These are phyloP conservation scores for Calophaca sinica DNA, from an alignment of 306 rosid species.

Conservation along the genomic window DNA sequence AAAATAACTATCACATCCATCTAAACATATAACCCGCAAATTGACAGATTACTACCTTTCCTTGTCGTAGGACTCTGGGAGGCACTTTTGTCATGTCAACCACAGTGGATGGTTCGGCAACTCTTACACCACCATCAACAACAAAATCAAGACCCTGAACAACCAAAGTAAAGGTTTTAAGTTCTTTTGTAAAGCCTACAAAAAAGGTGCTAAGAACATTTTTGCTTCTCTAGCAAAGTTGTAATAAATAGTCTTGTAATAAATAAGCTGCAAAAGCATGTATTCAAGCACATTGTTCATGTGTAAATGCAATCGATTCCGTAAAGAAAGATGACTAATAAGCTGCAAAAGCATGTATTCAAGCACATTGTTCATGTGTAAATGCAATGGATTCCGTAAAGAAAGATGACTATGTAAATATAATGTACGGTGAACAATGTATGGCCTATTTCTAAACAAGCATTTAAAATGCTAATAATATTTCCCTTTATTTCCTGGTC, in stretches of 20 bases:
- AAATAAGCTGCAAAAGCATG: slow-evolving; percentile 18
- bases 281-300: slow-evolving; percentile 25
- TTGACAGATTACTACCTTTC: slow-evolving; percentile 70
- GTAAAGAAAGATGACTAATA: slow-evolving; percentile 1
- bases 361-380: slow-evolving; percentile 24
- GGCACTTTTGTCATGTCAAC: slow-evolving; percentile 88
- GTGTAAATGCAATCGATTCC: slow-evolving; percentile 18
- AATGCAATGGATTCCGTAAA: slow-evolving; percentile 11
- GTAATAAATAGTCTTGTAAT: slow-evolving; percentile 1
- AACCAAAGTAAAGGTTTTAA: slow-evolving; percentile 36
- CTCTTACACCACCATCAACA: slow-evolving; percentile 85
- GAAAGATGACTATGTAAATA: slow-evolving; percentile 14
- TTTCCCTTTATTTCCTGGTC: background rate
- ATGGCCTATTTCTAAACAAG: slow-evolving; percentile 27
- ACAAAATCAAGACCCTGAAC: slow-evolving; percentile 95
- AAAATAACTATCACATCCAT: slow-evolving; percentile 14
- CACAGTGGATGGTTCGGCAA: slow-evolving; percentile 95
- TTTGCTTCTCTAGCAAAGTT: background rate
- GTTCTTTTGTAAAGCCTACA: background rate
- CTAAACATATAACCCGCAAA: slow-evolving; percentile 6
- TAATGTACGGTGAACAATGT: slow-evolving; percentile 7
- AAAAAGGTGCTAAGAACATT: slow-evolving; percentile 18
- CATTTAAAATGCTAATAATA: slow-evolving; percentile 16
- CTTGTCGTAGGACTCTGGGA: slow-evolving; percentile 78
- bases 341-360: slow-evolving; percentile 15